Base-by-base conservation (phyloP, 305 asterid genomes). In the Fraxinus latifolia region DNA sequence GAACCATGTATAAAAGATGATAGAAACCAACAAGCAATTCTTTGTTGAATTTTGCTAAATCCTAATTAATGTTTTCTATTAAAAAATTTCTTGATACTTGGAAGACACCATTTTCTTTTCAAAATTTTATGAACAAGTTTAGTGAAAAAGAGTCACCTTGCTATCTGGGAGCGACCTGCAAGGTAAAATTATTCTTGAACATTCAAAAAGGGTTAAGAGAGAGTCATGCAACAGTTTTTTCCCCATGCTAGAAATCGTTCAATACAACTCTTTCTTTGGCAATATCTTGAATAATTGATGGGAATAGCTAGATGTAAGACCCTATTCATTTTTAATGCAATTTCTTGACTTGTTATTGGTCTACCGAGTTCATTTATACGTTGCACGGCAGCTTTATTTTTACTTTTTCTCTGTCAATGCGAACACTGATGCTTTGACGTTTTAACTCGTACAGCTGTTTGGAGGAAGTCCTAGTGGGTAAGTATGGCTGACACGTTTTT, bases 381-480 rank as follows among this genome's bases (percentile, higher is more conserved):
- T 25, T 36, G 55, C 58, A 74, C 0, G 32, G 47, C 33, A 1
- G 58, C 27, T 29, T 75, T 19, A 34, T 2, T 67, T 32, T 39
- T 62, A 33, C 76, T 9, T 15, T 27, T 21, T 19, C 55, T 78
- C 58, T 78, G 79, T 6, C 72, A 67, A 79, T 77, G 23, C 31
- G 6, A 79, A 55, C 70, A 82, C 89, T 85, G 83, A 84, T 78
- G 58, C 76, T 78, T 37, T 17, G 34, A 65, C 58, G 27, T 89
- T 65, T 67, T 83, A 32, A 68, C 77, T 33, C 80, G 39, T 81
- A 75, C 98, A 96, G 99, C 86, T 96, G 37, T 88, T 94, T 75
- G 99, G 98, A 74, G 90, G 82, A 83, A 86, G 84, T 83, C 87
- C 97, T 75, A 42, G 92, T 42, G 97, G 95, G 97, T 93, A 89